Base-by-base conservation (phyloP, 2,329 filamentous ascomycete species). In the Phaeosphaeria sp. region DNA sequence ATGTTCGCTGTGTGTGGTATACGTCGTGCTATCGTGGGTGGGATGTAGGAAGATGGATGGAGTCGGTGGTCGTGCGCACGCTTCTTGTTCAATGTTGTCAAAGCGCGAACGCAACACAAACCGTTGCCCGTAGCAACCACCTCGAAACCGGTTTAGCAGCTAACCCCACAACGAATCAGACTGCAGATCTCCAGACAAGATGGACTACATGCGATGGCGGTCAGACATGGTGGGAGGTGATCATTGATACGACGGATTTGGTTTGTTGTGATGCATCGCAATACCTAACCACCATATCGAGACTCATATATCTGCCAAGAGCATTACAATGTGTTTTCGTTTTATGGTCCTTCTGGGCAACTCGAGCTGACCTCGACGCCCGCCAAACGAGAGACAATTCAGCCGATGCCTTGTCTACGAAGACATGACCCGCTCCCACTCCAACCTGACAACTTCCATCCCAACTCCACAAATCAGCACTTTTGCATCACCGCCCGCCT, bases 401-500 rank as follows among this genome's bases (percentile, higher is more conserved):
- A n/a, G n/a, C n/a, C n/a, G n/a, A n/a, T n/a, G 11, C 15, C 18
- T 44, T 6, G 42, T 21, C 42, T 22, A 44, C n/a, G 42, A 44
- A 44, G 9, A 21, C 18, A 44, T 46, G 44, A 1, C 15, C 1
- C 13, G 8, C 7, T 45, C 46, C 56, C 45, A 60, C 15, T 60
- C 59, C 18, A 74, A 21, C 17, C 68, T 55, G 17, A 74, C 55
- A 17, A 74, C 60, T 42, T 76, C 72, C 74, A 76, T 74, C 1
- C 74, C 74, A 20, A 76, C 72, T 18, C 74, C 74, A 44, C 73
- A 75, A 2, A 76, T 51, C 52, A 76, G 40, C 5, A 76, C 62
- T 52, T 53, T 66, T 33, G 65, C 61, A 30, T 43, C 45, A 0
- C 18, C 30, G 8, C 33, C 50, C 4, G 40, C 48, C 6, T 51